Evolutionary conservation across 1,284 basidiomycete species (phyloP).

Genomic region (Mixia osmundae): DNA sequence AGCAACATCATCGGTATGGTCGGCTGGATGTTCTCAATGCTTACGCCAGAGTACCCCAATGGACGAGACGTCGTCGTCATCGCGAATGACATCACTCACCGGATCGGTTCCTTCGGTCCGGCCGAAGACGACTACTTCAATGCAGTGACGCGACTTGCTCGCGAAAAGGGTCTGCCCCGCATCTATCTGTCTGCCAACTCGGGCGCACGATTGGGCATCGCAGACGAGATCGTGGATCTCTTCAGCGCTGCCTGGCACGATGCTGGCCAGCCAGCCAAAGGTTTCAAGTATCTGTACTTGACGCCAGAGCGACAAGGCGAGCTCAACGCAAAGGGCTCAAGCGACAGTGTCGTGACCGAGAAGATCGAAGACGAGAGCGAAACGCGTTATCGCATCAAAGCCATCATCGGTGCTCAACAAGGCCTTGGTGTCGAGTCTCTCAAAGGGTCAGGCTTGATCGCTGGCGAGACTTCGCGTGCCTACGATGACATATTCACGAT

Average conservation of each 20-base stretch:
- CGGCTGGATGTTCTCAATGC: slow-evolving; percentile 81
- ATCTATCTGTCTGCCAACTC: slow-evolving; percentile 98
- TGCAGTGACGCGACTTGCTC: slow-evolving; percentile 80
- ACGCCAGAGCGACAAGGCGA: slow-evolving; percentile 32
- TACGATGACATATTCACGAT: slow-evolving; percentile 99
- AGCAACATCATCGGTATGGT: slow-evolving; percentile 96
- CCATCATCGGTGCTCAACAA: slow-evolving; percentile 85
- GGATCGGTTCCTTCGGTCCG: slow-evolving; percentile 95
- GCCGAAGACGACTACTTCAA: slow-evolving; percentile 90
- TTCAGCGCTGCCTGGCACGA: slow-evolving; percentile 88
- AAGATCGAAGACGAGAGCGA: slow-evolving; percentile 72
- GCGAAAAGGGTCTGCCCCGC: slow-evolving; percentile 63
- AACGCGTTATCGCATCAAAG: slow-evolving; percentile 75
- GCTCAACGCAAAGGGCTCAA: slow-evolving; percentile 22
- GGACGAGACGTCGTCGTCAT: slow-evolving; percentile 75
- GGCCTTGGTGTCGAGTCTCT: slow-evolving; percentile 96
- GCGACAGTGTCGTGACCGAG: slow-evolving; percentile 51
- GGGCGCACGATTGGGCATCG: slow-evolving; percentile 85
- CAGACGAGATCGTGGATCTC: slow-evolving; percentile 68
- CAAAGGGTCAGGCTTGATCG: slow-evolving; percentile 89
- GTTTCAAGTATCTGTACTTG: slow-evolving; percentile 88
- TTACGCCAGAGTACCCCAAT: slow-evolving; percentile 76
- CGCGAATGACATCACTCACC: slow-evolving; percentile 97
- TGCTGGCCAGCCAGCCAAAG: slow-evolving; percentile 62
- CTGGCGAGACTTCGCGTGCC: slow-evolving; percentile 91